These are phyloP conservation scores for Penicillium parvum DNA, from an alignment of 495 filamentous ascomycete species.

Conservation along the genomic window DNA sequence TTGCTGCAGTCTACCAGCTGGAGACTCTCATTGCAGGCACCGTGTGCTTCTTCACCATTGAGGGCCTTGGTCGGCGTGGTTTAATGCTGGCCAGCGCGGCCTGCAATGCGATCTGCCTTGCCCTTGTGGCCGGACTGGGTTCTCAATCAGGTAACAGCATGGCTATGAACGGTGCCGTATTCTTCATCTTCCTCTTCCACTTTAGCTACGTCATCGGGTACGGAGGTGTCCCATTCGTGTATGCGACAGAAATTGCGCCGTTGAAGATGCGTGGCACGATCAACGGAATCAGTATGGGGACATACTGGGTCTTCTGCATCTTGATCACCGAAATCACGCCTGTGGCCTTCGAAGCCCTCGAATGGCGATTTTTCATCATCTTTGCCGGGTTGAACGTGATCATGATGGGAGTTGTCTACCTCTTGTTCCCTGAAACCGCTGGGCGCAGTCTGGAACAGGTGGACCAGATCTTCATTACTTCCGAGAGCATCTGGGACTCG, in stretches of 20 bases:
- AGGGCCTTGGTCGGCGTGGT: conserved; percentile 19
- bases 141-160: conserved; percentile 16
- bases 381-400: conserved; percentile 15
- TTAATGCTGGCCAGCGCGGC: conserved; percentile 19
- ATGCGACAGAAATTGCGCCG: conserved; percentile 49
- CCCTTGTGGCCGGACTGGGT: conserved; percentile 31
- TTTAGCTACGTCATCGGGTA: conserved; percentile 49
- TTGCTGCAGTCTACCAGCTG: conserved; percentile 18
- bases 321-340: conserved; percentile 21
- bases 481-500: conserved; percentile 7
- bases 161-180: conserved; percentile 31
- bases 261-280: conserved; percentile 43
- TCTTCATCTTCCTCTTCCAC: conserved; percentile 51
- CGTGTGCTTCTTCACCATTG: conserved; percentile 18
- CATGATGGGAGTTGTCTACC: conserved; percentile 28
- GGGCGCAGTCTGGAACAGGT: conserved; percentile 51
- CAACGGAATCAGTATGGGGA: conserved; percentile 39
- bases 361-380: conserved; percentile 18
- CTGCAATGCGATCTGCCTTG: conserved; percentile 40
- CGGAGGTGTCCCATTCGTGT: conserved; percentile 49
- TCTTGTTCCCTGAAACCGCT: conserved; percentile 52
- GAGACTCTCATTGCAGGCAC: conserved; percentile 11
- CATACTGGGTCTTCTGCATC: conserved; percentile 38
- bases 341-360: conserved; percentile 11
- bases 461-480: conserved; percentile 46